These are phyloP conservation scores for Sordariomycetes sp. DNA, from an alignment of 2,329 filamentous ascomycete species.

Conservation along the genomic window DNA sequence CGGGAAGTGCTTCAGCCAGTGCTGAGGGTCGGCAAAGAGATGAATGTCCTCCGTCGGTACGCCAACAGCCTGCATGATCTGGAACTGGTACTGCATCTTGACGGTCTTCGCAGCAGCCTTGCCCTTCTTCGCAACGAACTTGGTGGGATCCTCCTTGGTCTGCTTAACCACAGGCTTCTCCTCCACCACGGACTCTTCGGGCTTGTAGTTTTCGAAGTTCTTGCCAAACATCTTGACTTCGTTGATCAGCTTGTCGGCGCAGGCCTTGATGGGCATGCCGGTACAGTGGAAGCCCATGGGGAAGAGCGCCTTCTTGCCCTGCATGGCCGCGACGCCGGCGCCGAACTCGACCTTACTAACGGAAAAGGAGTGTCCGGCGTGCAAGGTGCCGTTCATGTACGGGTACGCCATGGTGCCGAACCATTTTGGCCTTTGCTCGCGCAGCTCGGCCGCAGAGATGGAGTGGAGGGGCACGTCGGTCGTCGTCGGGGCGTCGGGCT, in stretches of 20 bases:
- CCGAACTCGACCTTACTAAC: constrained; percentile 85
- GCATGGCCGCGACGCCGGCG: constrained; percentile 78
- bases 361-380: constrained; percentile 89
- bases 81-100: constrained; percentile 92
- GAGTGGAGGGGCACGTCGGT: constrained; percentile 68
- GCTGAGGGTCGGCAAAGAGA: constrained; percentile 79
- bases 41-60: constrained; percentile 85
- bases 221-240: constrained; percentile 85
- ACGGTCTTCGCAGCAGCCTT: constrained; percentile 85
- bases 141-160: constrained; percentile 71
- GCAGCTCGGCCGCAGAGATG: constrained; percentile 65
- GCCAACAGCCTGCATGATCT: constrained; percentile 88
- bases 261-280: constrained; percentile 96
- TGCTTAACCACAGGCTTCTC: constrained; percentile 47
- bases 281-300: constrained; percentile 90
- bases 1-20: constrained; percentile 89
- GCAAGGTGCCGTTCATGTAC: constrained; percentile 82
- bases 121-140: constrained; percentile 87
- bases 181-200: constrained; percentile 42
- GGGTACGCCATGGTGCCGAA: constrained; percentile 52
- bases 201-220: constrained; percentile 71
- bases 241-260: constrained; percentile 85
- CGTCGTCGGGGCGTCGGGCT: constrained; percentile 74
- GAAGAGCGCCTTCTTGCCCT: constrained; percentile 79
- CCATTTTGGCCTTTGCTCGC: constrained; percentile 80